Conservation (phyloP, 192 early-diverging fungal genomes). For the Geosiphon pyriformis region DNA sequence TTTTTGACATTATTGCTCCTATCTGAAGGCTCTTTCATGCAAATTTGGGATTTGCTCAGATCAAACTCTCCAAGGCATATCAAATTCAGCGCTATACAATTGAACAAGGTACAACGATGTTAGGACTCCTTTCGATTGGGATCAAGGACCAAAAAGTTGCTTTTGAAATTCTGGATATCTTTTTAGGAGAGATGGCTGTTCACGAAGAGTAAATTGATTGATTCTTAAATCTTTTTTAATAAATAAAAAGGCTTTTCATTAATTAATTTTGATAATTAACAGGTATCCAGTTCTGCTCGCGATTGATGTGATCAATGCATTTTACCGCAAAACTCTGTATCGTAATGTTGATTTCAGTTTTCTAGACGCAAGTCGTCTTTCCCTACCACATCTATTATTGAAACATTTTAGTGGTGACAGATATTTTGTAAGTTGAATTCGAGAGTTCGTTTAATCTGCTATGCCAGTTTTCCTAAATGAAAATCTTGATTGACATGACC, state of each 20-base stretch:
- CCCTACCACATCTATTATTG: conserved; percentile 41
- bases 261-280: not conserved
- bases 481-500: not conserved
- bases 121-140: conserved; percentile 35
- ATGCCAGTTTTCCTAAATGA: not conserved
- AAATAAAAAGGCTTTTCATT: not conserved
- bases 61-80: conserved; percentile 10
- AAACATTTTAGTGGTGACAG: conserved; percentile 43
- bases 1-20: not conserved
- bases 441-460: not conserved
- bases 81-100: conserved; percentile 34
- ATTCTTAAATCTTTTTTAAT: not conserved
- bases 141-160: conserved; percentile 39
- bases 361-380: conserved; percentile 37
- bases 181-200: conserved; percentile 39
- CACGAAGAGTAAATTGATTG: conserved; percentile 32
- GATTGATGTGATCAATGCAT: conserved; percentile 46
- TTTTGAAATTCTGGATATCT: conserved; percentile 40
- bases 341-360: conserved; percentile 31
- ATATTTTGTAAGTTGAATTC: conserved; percentile 25
- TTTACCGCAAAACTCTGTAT: conserved; percentile 45
- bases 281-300: conserved; percentile 46
- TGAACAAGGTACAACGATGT: conserved; percentile 29
- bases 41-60: conserved; percentile 1
- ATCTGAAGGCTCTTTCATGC: not conserved